Base-by-base conservation (phyloP, 805 yeast species). In the Diddensiella caesifluorescens region DNA sequence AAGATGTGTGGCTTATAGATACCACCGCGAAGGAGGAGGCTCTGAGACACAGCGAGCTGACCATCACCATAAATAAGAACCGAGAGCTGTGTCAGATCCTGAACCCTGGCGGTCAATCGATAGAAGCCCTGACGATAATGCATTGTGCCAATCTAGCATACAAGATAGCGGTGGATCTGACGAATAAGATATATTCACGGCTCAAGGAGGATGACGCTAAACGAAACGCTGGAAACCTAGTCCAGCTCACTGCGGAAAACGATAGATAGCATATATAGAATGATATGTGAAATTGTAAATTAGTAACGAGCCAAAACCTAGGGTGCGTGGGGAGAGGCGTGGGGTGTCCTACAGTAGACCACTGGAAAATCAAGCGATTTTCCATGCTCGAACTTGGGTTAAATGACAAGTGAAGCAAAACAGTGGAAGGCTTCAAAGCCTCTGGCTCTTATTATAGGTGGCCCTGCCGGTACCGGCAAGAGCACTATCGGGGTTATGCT, bases 391-490 rank as follows among this genome's bases (percentile, higher is more conserved):
- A n/a, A n/a, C n/a, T n/a, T n/a, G n/a, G n/a, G n/a, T n/a, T n/a
- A n/a, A n/a, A n/a, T n/a, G n/a, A n/a, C n/a, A n/a, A n/a, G n/a
- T n/a, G n/a, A n/a, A n/a, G n/a, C n/a, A n/a, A n/a, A n/a, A n/a
- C n/a, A n/a, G n/a, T n/a, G n/a, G n/a, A 29, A n/a, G 32, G 16
- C 32, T n/a, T 20, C 38, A 5, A 34, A 34, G 28, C 38, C 38
- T 20, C 16, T 34, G 16, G 45, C 48, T 2, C 36, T 52, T 23
- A 78, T 88, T 2, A 77, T 90, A 5, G 96, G 95, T 9, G 98
- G 98, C 0, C 95, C 97, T 0, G 89, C 96, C 0, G 97, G 97
- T 5, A 83, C 95, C 1, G 98, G 98, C 1, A 92, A 92, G 60
- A 71, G 94, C 18, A 85, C 96, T 1, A 74, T 83, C 16, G 95